Conservation (phyloP, 306 rosid species). For the Glycine soja region DNA sequence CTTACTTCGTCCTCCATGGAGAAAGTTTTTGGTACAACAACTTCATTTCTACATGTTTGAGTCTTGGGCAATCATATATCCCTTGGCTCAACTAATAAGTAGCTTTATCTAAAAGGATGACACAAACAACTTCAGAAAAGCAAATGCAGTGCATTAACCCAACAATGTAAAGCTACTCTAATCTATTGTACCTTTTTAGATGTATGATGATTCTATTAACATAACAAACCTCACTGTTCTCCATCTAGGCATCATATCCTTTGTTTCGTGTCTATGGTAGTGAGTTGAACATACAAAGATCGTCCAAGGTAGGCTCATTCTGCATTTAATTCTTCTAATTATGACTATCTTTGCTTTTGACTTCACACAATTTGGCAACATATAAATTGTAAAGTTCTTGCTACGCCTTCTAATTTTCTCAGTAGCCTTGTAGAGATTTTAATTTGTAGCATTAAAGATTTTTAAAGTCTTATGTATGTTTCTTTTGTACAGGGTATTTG, state of each 20-base stretch:
- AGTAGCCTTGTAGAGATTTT: neutral
- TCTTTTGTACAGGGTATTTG: neutral
- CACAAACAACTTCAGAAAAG: conserved; percentile 19
- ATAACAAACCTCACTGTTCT: conserved; percentile 37
- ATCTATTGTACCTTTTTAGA: conserved; percentile 17
- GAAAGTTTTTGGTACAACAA: conserved; percentile 24
- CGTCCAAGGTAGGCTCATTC: conserved; percentile 6
- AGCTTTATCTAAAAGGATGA: conserved; percentile 25
- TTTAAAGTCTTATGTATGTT: neutral
- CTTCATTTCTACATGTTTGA: conserved; percentile 23
- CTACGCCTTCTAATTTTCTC: neutral
- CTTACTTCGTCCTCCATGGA: neutral
- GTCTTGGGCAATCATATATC: neutral
- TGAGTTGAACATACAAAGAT: conserved; percentile 37
- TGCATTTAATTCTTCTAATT: conserved; percentile 37
- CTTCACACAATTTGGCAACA: conserved; percentile 22
- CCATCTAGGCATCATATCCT: conserved; percentile 10
- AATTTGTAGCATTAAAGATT: neutral
- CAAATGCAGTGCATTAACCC: conserved; percentile 32
- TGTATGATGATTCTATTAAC: conserved; percentile 29
- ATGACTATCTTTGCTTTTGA: conserved; percentile 32
- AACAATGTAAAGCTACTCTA: conserved; percentile 4
- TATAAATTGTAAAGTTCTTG: conserved; percentile 31
- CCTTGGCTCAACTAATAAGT: conserved; percentile 24
- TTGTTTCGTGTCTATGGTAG: conserved; percentile 19